These are phyloP conservation scores for Colletotrichum sp. DNA, from an alignment of 2,329 filamentous ascomycete genomes.

Conservation along the genomic window DNA sequence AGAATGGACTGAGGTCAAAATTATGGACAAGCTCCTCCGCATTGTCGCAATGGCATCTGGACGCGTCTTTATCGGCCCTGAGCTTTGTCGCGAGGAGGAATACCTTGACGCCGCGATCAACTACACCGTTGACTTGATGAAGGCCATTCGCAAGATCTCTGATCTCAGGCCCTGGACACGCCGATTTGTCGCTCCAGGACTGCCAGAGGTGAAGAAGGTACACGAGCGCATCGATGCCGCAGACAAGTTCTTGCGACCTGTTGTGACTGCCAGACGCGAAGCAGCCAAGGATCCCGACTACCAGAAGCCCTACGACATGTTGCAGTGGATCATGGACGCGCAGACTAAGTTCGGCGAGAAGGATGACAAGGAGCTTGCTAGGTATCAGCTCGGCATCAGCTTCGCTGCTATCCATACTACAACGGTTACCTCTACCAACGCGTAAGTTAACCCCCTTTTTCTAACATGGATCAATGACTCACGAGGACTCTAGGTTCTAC, in stretches of 20 bases:
- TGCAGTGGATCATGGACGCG: conserved; percentile 50
- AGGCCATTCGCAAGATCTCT: conserved; percentile 30
- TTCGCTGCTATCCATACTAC: conserved; percentile 60
- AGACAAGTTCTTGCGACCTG: conserved; percentile 37
- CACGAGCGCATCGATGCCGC: conserved; percentile 34
- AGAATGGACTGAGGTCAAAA: conserved; percentile 46
- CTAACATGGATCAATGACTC: background rate
- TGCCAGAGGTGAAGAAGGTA: conserved; percentile 39
- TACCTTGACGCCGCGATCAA: conserved; percentile 53
- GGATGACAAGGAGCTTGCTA: conserved; percentile 40
- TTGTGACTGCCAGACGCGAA: conserved; percentile 35
- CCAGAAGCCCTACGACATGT: conserved; percentile 49
- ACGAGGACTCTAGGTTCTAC: conserved; percentile 44
- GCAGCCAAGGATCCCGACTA: conserved; percentile 1
- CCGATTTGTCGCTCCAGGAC: conserved; percentile 32
- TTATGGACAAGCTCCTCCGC: conserved; percentile 45
- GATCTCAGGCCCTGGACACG: conserved; percentile 35
- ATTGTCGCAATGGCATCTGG: conserved; percentile 53
- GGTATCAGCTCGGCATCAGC: conserved; percentile 46
- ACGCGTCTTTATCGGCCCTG: conserved; percentile 51
- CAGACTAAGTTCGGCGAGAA: conserved; percentile 36
- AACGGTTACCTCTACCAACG: conserved; percentile 48
- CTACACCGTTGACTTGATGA: conserved; percentile 49
- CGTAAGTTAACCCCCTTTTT: background rate
- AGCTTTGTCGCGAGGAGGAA: conserved; percentile 47